Evolutionary conservation across 768 basidiomycete species (phyloP), one percentile per base, ranked within the genome.

Genomic region (Lactarius psammicola): DNA sequence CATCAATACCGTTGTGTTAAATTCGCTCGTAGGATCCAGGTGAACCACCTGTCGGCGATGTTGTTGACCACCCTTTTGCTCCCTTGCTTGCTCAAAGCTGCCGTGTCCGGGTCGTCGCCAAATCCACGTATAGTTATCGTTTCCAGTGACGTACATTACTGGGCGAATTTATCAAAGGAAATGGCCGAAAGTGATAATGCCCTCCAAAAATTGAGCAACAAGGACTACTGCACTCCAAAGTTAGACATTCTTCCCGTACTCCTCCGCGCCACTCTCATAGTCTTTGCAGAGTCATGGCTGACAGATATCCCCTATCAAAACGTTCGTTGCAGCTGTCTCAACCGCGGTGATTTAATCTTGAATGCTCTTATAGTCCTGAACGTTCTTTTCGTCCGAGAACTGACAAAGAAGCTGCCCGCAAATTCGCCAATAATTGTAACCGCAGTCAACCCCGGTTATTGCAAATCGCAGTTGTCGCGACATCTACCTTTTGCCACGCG

Each of bases 11-110:
- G 36, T 34, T 0, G 15, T 38, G 17, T 33, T 1, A 40, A 62
- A 31, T 31, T 10, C 7, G 5, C 30, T 18, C 34, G 33, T 31
- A 86, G 84, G 11, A 62, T 84, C 0, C 83, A 85, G 66, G 78
- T 82, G 46, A 84, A 85, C 69, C 67, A 65, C 58, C 55, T 68
- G 23, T 68, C 67, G 7, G 54, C 53, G 9, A 10, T 60, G 63
- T 10, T 68, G 54, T 53, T 57, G 18, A 68, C 54, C 11, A 6
- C 56, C 59, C 64, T 55, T 33, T 49, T 68, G 63, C 46, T 68
- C 9, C 67, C 67, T 57, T 65, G 63, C 15, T 53, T 68, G 30
- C 23, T 68, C 44, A 66, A 57, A 17, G 64, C 67, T 15, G 63
- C 54, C 30, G 60, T 54, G 20, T 60, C 67, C 2, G 66, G 65